Conservation (phyloP, 1,284 basidiomycete genomes). For the Calocybe gambosa region DNA sequence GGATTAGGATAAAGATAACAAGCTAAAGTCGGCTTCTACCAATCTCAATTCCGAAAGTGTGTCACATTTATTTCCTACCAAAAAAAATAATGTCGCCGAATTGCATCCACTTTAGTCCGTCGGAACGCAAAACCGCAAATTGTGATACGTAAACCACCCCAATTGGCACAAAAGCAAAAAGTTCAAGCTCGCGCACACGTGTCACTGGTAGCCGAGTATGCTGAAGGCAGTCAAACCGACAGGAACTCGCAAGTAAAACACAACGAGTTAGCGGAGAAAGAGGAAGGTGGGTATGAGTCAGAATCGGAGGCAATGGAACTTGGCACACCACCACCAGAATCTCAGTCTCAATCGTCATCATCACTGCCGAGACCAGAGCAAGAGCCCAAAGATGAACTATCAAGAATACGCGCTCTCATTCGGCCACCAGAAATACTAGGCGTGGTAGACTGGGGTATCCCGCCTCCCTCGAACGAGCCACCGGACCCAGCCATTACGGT, state of each 20-base stretch:
- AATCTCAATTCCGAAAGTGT: slow-evolving; percentile 40
- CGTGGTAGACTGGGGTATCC: slow-evolving; percentile 75
- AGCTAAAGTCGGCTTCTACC: slow-evolving; percentile 37
- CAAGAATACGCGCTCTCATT: slow-evolving; percentile 48
- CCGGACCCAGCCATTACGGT: slow-evolving; percentile 64
- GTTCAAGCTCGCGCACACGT: slow-evolving; percentile 36
- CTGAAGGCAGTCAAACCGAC: background rate
- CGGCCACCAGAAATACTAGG: slow-evolving; percentile 60
- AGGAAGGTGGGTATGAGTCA: background rate
- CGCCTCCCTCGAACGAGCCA: slow-evolving; percentile 46
- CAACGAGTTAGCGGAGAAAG: background rate
- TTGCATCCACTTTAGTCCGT: too few relatives aligned
- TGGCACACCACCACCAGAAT: slow-evolving; percentile 9
- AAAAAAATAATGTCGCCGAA: background rate
- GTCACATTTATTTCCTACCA: slow-evolving; percentile 15
- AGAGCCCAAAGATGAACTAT: slow-evolving; percentile 36
- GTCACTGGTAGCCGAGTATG: slow-evolving; percentile 31
- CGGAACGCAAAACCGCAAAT: slow-evolving; percentile 45
- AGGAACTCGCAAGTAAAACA: background rate
- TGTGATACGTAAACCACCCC: slow-evolving; percentile 48
- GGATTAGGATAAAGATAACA: slow-evolving; percentile 50
- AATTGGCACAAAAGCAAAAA: background rate
- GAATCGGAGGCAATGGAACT: background rate
- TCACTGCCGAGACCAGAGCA: slow-evolving; percentile 1
- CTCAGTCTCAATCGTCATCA: background rate